These are phyloP conservation scores for Trichoderma reesei DNA, from an alignment of 495 filamentous ascomycete genomes.

Conservation along the genomic window DNA sequence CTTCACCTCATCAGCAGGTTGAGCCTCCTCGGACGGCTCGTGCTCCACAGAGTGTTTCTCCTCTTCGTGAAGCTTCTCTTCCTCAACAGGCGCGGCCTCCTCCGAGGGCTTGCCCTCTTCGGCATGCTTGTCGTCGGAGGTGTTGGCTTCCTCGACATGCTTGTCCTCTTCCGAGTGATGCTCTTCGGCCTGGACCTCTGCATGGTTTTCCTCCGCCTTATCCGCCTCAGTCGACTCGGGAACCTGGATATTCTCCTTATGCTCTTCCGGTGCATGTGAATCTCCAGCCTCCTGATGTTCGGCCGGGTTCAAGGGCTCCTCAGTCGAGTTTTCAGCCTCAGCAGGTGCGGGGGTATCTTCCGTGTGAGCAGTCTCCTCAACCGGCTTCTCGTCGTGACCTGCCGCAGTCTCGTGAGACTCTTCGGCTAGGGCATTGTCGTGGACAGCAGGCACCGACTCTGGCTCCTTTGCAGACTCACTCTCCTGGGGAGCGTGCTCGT, in stretches of 20 bases:
- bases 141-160: background rate
- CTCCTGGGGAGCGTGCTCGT: background rate
- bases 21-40: background rate
- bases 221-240: background rate
- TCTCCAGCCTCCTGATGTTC: background rate
- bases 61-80: background rate
- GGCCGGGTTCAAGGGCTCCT: background rate
- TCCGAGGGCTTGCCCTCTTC: background rate
- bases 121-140: background rate
- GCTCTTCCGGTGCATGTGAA: background rate
- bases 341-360: conserved; percentile 5
- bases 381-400: background rate
- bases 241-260: background rate
- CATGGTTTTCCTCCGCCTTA: background rate
- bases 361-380: conserved; percentile 4
- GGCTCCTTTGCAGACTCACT: conserved; percentile 7
- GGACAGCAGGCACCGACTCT: background rate
- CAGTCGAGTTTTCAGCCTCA: background rate
- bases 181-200: background rate
- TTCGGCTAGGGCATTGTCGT: background rate
- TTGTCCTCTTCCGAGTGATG: background rate
- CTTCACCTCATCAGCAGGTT: background rate
- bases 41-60: background rate
- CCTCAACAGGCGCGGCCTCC: background rate
- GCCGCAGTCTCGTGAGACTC: conserved; percentile 1